Evolutionary conservation across 441 rosid genomes (phyloP).

Genomic region (Aleurites moluccanus): DNA sequence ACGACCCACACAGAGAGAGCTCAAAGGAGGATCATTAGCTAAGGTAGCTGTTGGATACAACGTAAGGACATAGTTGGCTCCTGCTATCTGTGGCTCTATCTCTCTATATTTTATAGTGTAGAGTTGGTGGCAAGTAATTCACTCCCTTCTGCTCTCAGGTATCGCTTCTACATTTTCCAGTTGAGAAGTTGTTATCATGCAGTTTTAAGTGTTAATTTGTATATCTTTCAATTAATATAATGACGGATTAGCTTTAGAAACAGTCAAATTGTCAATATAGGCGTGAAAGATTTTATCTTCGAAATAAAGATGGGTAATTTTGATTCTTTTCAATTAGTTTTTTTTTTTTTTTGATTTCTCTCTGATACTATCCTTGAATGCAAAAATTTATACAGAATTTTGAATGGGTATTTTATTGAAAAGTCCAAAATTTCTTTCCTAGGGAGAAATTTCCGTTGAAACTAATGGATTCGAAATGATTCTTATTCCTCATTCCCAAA

Average conservation of each 20-base stretch:
- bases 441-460: background rate
- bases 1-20: no score
- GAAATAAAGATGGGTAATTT: background rate
- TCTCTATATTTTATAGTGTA: background rate
- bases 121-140: background rate
- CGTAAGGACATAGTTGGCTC: constrained; percentile 10
- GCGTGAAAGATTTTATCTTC: background rate
- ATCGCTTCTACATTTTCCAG: background rate
- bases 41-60: constrained; percentile 1
- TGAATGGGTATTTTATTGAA: background rate
- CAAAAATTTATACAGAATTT: background rate
- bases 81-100: background rate
- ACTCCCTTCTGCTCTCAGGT: constrained; percentile 1
- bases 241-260: background rate
- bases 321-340: background rate
- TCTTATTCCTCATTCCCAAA: constrained; percentile 34
- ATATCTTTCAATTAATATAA: background rate
- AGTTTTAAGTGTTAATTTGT: background rate
- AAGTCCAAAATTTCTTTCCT: background rate
- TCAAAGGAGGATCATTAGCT: background rate
- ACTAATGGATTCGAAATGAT: constrained; percentile 24
- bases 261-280: background rate
- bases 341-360: no score
- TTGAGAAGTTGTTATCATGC: background rate
- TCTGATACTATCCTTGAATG: background rate